Conservation (phyloP, 2,329 filamentous ascomycete genomes). For the Stagonosporopsis vannaccii region DNA sequence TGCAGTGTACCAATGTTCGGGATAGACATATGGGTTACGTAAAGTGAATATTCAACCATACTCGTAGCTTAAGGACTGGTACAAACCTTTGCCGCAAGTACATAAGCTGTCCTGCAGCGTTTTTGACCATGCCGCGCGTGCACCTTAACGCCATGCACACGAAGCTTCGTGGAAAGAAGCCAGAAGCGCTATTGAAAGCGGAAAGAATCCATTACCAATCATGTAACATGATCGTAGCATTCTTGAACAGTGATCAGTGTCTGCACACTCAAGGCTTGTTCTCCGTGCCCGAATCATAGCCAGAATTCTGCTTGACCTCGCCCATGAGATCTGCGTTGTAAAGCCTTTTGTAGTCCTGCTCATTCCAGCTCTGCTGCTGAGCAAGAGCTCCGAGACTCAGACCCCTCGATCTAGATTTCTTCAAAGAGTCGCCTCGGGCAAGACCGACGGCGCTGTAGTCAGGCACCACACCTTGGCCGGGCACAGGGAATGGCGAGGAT, state of each 20-base stretch:
- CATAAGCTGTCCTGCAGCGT: neutral
- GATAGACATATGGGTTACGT: neutral
- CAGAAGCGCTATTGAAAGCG: neutral
- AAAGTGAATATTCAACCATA: neutral
- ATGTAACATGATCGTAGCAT: neutral
- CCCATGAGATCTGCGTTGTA: slow-evolving; percentile 36
- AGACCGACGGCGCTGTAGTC: slow-evolving; percentile 35
- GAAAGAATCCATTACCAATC: neutral
- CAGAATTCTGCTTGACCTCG: slow-evolving; percentile 31
- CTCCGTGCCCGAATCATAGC: slow-evolving; percentile 35
- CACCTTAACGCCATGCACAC: slow-evolving; percentile 7
- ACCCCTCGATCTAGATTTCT: slow-evolving; percentile 40
- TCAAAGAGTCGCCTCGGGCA: slow-evolving; percentile 34
- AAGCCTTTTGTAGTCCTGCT: slow-evolving; percentile 45
- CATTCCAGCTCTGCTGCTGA: slow-evolving; percentile 44
- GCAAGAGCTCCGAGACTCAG: slow-evolving; percentile 41
- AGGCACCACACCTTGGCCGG: slow-evolving; percentile 46
- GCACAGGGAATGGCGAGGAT: slow-evolving; percentile 33
- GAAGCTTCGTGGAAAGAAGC: neutral
- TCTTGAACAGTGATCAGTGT: neutral
- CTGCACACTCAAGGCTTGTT: neutral
- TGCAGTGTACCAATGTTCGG: neutral
- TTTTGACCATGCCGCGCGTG: neutral
- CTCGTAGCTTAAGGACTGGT: neutral
- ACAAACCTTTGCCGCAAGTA: neutral